phyloP scores from a whole-genome alignment of 148 eudicot species.

The Arbutus unedo region DNA sequence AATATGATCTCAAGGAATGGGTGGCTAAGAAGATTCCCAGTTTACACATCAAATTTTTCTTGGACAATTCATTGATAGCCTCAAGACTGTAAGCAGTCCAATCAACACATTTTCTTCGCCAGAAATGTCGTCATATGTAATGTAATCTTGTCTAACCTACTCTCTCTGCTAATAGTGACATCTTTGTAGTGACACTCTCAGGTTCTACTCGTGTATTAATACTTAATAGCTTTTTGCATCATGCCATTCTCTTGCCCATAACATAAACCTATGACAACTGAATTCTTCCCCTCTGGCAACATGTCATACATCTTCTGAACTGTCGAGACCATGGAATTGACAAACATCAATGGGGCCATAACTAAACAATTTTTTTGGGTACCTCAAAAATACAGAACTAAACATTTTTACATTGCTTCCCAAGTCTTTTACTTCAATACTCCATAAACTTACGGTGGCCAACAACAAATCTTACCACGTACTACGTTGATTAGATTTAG shows the following conservation, averaged over 20 bases:
- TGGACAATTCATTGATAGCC: neutral
- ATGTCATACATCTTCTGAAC: neutral
- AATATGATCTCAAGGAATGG: no score
- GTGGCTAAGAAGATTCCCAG: neutral
- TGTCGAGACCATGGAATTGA: neutral
- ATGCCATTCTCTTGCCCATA: neutral
- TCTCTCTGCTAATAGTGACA: no score
- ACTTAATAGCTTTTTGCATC: neutral
- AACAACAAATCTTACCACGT: neutral
- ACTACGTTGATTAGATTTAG: neutral
- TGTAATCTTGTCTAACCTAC: neutral
- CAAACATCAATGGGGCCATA: neutral
- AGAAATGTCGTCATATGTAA: neutral
- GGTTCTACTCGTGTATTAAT: neutral
- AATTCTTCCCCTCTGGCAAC: neutral
- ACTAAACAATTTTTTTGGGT: neutral
- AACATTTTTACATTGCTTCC: neutral
- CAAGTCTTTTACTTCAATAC: neutral
- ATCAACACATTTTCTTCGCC: neutral
- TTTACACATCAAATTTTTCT: neutral
- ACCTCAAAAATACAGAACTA: neutral
- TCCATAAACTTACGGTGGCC: neutral
- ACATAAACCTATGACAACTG: neutral
- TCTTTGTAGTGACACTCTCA: neutral
- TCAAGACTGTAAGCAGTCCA: neutral